Evolutionary conservation across 164 flowering plant genomes (phyloP), one percentile per base, ranked within the genome.

Genomic region (Amborella trichopoda): DNA sequence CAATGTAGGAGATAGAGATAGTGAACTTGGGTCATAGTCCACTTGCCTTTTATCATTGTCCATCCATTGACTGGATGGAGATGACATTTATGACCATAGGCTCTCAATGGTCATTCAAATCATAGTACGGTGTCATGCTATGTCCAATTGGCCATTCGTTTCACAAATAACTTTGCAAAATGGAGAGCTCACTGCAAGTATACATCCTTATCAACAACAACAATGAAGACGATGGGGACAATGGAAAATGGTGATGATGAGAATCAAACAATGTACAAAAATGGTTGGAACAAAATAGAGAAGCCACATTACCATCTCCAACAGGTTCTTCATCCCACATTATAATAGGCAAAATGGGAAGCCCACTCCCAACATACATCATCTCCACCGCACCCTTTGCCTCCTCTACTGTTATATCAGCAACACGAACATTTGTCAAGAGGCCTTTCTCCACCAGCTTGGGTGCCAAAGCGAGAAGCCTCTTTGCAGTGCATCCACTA

Each of bases 291-390:
- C 23, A 21, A 23, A 2, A 22, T 10, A n/a, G 22, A 6, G 2
- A 33, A 28, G 6, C 21, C 17, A 28, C 18, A 8, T 66, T 74
- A 83, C 96, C 94, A 62, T 88, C 73, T 67, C 94, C 91, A 55
- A 88, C 58, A 25, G 82, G 79, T 28, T 77, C 61, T 8, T 48
- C 86, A 52, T 88, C 96, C 96, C 94, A 88, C 59, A 16, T 27
- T 55, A 78, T 58, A 51, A 88, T 76, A 1, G 91, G 94, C 59
- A 88, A 49, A 17, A 88, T 18, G 18, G 89, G 94, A 46, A 88
- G 83, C 10, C 83, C 71, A 70, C 96, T 88, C 54, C 91, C 94
- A 0, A 88, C 70, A 53, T 40, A 81, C 88, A 83, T 81, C 86
- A 83, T 83, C 53, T 88, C 96, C 17, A 73, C 77, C 9, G 86